Evolutionary conservation across 2,329 filamentous ascomycete genomes (phyloP).

Genomic region (Trichocomaceae sp.): DNA sequence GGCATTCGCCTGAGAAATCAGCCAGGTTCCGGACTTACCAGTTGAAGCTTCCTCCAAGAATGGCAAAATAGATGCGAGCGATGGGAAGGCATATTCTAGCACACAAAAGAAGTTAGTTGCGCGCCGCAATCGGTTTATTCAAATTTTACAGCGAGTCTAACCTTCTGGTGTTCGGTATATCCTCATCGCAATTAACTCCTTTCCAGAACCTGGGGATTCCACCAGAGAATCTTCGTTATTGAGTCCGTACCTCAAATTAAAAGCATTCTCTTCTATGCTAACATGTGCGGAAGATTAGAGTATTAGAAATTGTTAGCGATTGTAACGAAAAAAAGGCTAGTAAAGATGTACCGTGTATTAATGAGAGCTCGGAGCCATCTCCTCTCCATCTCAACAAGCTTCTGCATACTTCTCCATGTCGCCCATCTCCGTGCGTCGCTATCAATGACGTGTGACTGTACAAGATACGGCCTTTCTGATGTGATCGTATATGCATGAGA

Average conservation of each 20-base stretch:
- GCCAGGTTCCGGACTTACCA: slow-evolving; percentile 5
- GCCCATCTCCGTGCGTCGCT: slow-evolving; percentile 3
- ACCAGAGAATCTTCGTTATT: no score
- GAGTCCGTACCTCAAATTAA: no score
- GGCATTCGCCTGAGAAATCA: slow-evolving; percentile 8
- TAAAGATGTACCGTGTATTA: background rate
- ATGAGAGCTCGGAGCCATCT: background rate
- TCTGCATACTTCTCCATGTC: slow-evolving; percentile 3
- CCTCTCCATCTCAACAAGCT: slow-evolving; percentile 6
- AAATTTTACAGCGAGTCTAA: no score
- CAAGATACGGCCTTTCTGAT: background rate
- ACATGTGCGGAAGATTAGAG: no score
- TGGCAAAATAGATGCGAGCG: slow-evolving; percentile 12
- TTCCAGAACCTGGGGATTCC: no score
- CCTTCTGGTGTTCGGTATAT: slow-evolving; percentile 12
- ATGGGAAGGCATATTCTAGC: slow-evolving; percentile 11
- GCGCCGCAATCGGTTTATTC: no score
- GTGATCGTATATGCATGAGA: slow-evolving; percentile 12
- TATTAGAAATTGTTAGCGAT: no score
- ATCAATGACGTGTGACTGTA: slow-evolving; percentile 1
- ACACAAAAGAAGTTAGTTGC: background rate
- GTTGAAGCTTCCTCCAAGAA: slow-evolving; percentile 11
- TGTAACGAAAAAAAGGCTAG: no score
- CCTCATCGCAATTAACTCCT: background rate
- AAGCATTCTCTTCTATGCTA: no score